Evolutionary conservation across 768 basidiomycete genomes (phyloP).

Genomic region (Bullera alba): DNA sequence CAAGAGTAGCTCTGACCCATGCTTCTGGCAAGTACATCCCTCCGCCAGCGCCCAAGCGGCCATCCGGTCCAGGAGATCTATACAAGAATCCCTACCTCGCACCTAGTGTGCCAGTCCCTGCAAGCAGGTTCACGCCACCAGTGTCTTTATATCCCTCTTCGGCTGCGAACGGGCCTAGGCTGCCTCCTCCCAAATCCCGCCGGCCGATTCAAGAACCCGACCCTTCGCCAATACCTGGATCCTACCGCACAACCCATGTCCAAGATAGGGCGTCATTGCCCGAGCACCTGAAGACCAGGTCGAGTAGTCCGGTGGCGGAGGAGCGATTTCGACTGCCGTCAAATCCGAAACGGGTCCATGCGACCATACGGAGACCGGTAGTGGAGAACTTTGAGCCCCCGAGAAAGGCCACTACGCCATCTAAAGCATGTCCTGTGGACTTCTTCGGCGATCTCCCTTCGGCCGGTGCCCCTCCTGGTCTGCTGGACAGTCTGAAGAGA

Average conservation of each 20-base stretch:
- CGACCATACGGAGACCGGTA: not conserved
- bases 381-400: constrained; percentile 3
- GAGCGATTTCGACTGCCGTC: not conserved
- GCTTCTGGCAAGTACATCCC: constrained; percentile 29
- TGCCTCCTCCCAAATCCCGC: not conserved
- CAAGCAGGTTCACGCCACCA: not conserved
- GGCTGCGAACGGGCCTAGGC: not conserved
- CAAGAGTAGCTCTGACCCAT: constrained; percentile 31
- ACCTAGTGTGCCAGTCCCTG: not conserved
- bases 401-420: not conserved
- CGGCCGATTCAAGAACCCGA: not conserved
- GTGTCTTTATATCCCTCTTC: not conserved
- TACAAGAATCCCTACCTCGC: constrained; percentile 19
- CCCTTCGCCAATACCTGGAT: not conserved
- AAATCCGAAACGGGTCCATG: not conserved
- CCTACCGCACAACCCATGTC: not conserved
- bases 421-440: no score
- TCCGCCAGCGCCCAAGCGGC: constrained; percentile 7
- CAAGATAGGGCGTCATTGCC: not conserved
- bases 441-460: no score
- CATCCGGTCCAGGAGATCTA: constrained; percentile 4
- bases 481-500: no score
- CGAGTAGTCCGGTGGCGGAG: not conserved
- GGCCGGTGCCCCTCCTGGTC: no score
- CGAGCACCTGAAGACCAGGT: not conserved